Conservation (phyloP, 2,329 filamentous ascomycete species). For the Talaromyces funiculosus region DNA sequence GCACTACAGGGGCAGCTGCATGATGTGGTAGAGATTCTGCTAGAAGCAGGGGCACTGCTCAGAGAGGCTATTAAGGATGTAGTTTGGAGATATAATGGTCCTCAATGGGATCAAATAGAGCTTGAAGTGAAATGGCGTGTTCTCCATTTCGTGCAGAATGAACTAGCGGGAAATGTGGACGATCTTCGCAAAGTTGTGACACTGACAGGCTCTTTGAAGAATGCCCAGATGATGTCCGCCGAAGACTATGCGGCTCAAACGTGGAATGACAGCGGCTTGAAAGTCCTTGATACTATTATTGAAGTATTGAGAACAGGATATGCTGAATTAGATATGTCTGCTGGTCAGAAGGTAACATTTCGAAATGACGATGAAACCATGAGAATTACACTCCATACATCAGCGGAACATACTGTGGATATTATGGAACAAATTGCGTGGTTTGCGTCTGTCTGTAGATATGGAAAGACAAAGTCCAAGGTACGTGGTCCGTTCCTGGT, state of each 20-base stretch:
- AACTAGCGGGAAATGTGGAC: background rate
- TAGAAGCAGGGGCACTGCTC: background rate
- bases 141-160: background rate
- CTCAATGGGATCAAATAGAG: background rate
- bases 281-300: background rate
- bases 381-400: background rate
- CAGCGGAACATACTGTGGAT: background rate
- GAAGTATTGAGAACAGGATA: background rate
- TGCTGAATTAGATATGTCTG: background rate
- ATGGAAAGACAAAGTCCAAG: background rate
- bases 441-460: background rate
- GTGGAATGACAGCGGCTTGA: background rate
- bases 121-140: background rate
- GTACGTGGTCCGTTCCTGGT: background rate
- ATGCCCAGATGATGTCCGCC: background rate
- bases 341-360: background rate
- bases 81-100: background rate
- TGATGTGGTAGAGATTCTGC: background rate
- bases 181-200: background rate
- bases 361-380: too few relatives aligned
- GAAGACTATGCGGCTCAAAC: background rate
- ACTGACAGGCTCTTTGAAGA: background rate
- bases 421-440: conserved; percentile 3
- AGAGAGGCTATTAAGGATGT: background rate
- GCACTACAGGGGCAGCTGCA: background rate